Conservation (phyloP, 139 green algal genomes). For the Raphidocelis subcapitata region DNA sequence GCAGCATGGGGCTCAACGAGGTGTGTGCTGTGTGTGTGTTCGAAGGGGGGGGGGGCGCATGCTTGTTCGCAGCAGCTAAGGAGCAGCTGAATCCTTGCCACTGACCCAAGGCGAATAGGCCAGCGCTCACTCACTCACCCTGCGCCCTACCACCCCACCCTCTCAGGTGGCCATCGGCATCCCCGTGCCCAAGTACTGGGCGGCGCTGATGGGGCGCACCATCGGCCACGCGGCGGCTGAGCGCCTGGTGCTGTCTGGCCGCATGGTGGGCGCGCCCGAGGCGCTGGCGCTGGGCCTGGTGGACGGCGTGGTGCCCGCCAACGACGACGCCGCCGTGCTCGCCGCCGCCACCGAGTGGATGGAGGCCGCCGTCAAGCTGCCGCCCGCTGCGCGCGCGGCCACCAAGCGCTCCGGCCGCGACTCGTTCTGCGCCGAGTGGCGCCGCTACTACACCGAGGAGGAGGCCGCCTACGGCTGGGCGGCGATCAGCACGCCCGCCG, state of each 20-base stretch:
- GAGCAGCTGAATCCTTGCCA: no score
- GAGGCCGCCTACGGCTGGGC: conserved; percentile 70
- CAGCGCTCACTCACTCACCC: no score
- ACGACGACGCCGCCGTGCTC: conserved; percentile 40
- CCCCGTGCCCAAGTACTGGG: conserved; percentile 86
- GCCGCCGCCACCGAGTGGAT: conserved; percentile 43
- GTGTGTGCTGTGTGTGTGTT: no score
- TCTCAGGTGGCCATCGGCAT: conserved; percentile 71
- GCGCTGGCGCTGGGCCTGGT: conserved; percentile 71
- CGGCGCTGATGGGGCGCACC: conserved; percentile 60
- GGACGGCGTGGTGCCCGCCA: conserved; percentile 58
- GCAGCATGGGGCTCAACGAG: conserved; percentile 79
- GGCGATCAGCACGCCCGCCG: conserved; percentile 47
- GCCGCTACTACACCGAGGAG: conserved; percentile 38
- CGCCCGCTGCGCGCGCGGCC: conserved; percentile 27
- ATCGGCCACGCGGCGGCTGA: conserved; percentile 57
- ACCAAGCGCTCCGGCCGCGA: conserved; percentile 64
- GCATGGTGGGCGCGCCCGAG: conserved; percentile 30
- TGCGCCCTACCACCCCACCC: neutral
- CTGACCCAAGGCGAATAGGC: no score
- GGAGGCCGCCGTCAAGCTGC: conserved; percentile 48
- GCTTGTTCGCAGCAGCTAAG: no score
- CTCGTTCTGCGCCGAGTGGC: conserved; percentile 64
- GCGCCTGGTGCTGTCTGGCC: conserved; percentile 53
- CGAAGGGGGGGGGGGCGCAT: no score